Evolutionary conservation across 108 stramenopile genomes (phyloP).

Genomic region (Conticribra guillardii): DNA sequence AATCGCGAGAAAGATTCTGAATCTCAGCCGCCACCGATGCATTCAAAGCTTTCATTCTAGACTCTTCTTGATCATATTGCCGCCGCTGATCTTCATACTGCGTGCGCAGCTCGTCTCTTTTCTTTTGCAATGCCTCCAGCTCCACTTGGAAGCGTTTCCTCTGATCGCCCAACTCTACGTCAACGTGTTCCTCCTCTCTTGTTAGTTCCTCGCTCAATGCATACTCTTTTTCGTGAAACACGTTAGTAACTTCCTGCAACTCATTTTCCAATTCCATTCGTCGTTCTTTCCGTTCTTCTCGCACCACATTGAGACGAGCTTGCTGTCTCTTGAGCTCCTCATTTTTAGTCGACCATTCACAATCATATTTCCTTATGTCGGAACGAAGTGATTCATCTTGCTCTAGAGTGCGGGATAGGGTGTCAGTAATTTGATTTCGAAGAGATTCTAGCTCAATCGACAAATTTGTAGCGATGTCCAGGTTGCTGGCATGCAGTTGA

Average conservation of each 20-base stretch:
- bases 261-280: conserved; percentile 26
- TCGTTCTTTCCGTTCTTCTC: conserved; percentile 24
- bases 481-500: too few relatives aligned
- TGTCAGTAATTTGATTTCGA: not conserved
- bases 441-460: conserved; percentile 11
- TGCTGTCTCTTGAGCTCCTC: conserved; percentile 22
- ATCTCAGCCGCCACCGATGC: conserved; percentile 7
- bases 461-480: too few relatives aligned
- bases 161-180: not conserved
- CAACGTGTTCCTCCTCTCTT: not conserved
- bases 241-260: conserved; percentile 4
- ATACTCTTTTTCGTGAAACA: conserved; percentile 13
- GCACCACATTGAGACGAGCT: not conserved
- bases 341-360: conserved; percentile 18
- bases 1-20: not conserved
- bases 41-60: conserved; percentile 3
- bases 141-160: conserved; percentile 1
- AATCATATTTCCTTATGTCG: conserved; percentile 15
- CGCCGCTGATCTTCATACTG: conserved; percentile 4
- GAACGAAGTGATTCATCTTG: conserved; percentile 22
- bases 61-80: conserved; percentile 7
- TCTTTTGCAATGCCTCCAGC: conserved; percentile 3
- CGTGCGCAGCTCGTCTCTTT: conserved; percentile 11
- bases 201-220: conserved; percentile 8
- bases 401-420: conserved; percentile 5